These are phyloP conservation scores for Anisodus tanguticus DNA, from an alignment of 257 asterid species.

Conservation along the genomic window DNA sequence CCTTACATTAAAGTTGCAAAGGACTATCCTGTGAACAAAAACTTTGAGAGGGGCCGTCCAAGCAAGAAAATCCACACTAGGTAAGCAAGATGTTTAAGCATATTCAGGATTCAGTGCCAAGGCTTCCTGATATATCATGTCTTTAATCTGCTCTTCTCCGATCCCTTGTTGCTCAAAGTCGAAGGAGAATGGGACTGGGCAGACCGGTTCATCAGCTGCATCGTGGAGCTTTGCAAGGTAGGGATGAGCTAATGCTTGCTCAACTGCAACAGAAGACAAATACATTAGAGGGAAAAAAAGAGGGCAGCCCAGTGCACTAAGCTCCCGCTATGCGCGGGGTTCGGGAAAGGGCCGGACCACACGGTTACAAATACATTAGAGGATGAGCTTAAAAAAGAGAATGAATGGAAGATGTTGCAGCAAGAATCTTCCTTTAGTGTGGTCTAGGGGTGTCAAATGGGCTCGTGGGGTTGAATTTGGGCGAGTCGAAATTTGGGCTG, in stretches of 20 bases:
- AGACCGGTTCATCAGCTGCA: slow-evolving; percentile 76
- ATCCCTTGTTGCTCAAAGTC: slow-evolving; percentile 77
- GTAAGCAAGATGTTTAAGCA: slow-evolving; percentile 34
- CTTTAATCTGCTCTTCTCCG: slow-evolving; percentile 89
- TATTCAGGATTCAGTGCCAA: slow-evolving; percentile 64
- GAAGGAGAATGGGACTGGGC: slow-evolving; percentile 65
- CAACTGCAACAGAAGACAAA: slow-evolving; percentile 55
- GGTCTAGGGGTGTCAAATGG: neutral
- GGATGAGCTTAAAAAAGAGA: neutral
- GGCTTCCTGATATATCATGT: slow-evolving; percentile 86
- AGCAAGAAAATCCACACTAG: slow-evolving; percentile 19
- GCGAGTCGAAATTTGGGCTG: too few relatives aligned
- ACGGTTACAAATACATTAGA: neutral
- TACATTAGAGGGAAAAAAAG: neutral
- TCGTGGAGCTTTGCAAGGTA: slow-evolving; percentile 82
- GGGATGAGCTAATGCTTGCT: slow-evolving; percentile 85
- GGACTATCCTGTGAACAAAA: slow-evolving; percentile 18
- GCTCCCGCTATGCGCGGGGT: too few relatives aligned
- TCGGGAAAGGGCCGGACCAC: too few relatives aligned
- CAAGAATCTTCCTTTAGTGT: neutral
- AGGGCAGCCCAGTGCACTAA: too few relatives aligned
- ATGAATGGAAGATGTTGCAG: neutral
- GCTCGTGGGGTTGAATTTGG: too few relatives aligned
- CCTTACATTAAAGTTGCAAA: neutral
- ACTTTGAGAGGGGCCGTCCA: neutral